Conservation (phyloP, 176 grass and related monocot genomes). For the Canna indica region DNA sequence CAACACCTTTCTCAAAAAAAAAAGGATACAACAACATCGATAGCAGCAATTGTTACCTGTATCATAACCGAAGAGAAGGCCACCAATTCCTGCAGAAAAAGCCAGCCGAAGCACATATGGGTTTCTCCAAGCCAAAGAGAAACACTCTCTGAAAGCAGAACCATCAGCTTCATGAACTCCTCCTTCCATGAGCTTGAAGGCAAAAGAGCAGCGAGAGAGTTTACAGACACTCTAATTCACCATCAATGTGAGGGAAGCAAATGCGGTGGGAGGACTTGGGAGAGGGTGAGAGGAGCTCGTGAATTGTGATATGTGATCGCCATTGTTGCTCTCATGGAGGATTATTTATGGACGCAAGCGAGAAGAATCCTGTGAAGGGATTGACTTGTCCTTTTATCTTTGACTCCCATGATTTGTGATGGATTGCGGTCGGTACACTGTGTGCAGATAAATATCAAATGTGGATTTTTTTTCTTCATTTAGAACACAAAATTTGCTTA, state of each 20-base stretch:
- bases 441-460: neutral
- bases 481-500: too few relatives aligned
- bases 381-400: neutral
- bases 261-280: too few relatives aligned
- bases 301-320: neutral
- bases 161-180: slow-evolving; percentile 50
- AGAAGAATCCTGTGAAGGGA: neutral
- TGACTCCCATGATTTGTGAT: slow-evolving; percentile 7
- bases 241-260: too few relatives aligned
- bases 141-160: slow-evolving; percentile 65
- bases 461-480: neutral
- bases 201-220: neutral
- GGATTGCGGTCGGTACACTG: too few relatives aligned
- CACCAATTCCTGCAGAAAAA: slow-evolving; percentile 81
- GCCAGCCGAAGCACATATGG: slow-evolving; percentile 74
- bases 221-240: too few relatives aligned
- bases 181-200: slow-evolving; percentile 42
- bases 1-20: too few relatives aligned
- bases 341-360: neutral
- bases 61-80: slow-evolving; percentile 86
- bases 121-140: slow-evolving; percentile 62
- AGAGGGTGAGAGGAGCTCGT: neutral
- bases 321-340: neutral
- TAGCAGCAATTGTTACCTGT: slow-evolving; percentile 33
- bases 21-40: too few relatives aligned